Percentiles rank a stretch among this genome's conserved stretches.
phyloP scores from a whole-genome alignment of 139 green algal genomes.

The Coccomyxa sp. region DNA sequence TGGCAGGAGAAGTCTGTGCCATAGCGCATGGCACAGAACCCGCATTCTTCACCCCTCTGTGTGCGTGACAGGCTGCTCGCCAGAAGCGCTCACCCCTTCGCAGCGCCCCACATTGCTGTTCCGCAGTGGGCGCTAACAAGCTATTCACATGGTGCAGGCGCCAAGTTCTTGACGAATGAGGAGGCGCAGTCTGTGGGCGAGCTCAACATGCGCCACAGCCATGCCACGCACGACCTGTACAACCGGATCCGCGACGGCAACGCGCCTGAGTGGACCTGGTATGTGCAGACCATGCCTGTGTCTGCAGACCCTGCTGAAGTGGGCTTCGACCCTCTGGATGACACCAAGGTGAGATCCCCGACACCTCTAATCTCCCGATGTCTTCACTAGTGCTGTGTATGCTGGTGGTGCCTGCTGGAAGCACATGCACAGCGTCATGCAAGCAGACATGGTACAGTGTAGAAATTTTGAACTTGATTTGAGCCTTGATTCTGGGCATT shows the following conservation, averaged over 20 bases:
- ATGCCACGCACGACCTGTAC: conserved; percentile 59
- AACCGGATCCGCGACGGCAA: conserved; percentile 36
- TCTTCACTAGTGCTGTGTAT: background rate
- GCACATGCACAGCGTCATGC: background rate
- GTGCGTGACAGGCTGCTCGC: too few relatives aligned
- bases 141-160: conserved; percentile 26
- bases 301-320: background rate
- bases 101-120: too few relatives aligned
- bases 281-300: conserved; percentile 39
- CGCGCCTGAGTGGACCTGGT: conserved; percentile 45
- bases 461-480: background rate
- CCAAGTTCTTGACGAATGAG: conserved; percentile 54
- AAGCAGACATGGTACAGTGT: background rate
- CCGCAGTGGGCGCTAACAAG: too few relatives aligned
- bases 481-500: background rate
- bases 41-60: too few relatives aligned
- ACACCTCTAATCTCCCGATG: too few relatives aligned
- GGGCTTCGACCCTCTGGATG: conserved; percentile 49
- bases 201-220: conserved; percentile 44
- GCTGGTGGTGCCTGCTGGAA: background rate
- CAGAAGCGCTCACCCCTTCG: too few relatives aligned
- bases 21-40: too few relatives aligned
- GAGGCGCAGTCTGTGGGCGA: conserved; percentile 46
- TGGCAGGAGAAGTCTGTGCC: too few relatives aligned
- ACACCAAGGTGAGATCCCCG: conserved; percentile 44